Percentiles rank a stretch among this genome's conserved stretches.
Conservation (phyloP, 2,329 filamentous ascomycete species). For the Ambrosiella cleistominuta region DNA sequence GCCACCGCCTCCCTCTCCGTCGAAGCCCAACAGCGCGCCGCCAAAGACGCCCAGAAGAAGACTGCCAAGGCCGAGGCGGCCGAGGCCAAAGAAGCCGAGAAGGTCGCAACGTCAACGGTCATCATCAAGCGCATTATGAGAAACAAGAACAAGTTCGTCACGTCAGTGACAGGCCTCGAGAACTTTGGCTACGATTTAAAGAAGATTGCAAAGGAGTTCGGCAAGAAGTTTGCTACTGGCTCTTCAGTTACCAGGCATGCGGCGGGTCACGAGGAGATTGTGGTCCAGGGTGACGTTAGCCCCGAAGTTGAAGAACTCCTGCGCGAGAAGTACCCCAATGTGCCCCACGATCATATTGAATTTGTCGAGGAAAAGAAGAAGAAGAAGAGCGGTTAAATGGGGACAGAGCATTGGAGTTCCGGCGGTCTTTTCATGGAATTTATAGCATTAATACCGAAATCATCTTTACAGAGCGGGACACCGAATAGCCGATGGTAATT, state of each 20-base stretch:
- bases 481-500: too few species aligned
- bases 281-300: constrained; percentile 91
- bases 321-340: constrained; percentile 69
- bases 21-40: constrained; percentile 83
- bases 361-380: constrained; percentile 94
- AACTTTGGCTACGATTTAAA: constrained; percentile 84
- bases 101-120: constrained; percentile 65
- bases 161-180: constrained; percentile 77
- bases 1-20: constrained; percentile 74
- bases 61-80: constrained; percentile 80
- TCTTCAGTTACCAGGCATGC: constrained; percentile 79
- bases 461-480: too few species aligned
- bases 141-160: constrained; percentile 96
- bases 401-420: background rate
- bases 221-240: constrained; percentile 96
- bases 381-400: constrained; percentile 24
- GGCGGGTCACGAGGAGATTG: constrained; percentile 83
- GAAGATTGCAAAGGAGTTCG: constrained; percentile 84
- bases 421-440: too few species aligned
- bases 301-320: constrained; percentile 88
- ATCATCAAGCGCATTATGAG: constrained; percentile 93
- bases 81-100: constrained; percentile 67
- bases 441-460: too few species aligned
- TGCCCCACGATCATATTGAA: constrained; percentile 92
- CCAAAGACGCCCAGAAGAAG: constrained; percentile 94